These are phyloP conservation scores for Annona squamosa DNA, from an alignment of 164 flowering plant genomes.

Conservation along the genomic window DNA sequence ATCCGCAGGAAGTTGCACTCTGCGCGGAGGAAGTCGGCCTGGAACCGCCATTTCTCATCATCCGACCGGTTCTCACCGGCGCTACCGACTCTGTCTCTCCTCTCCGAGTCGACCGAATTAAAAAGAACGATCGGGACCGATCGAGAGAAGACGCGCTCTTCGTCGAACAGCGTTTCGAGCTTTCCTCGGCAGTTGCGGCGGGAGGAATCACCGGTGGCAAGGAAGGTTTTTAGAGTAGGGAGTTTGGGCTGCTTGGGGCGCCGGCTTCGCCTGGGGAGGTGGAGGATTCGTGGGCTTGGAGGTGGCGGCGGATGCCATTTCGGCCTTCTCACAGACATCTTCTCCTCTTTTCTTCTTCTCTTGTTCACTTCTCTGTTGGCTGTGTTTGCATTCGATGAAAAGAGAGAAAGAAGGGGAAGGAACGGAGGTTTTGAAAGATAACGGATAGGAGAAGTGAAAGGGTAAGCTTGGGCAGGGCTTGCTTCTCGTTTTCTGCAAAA, in stretches of 20 bases:
- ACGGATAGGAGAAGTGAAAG: background rate
- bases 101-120: conserved; percentile 21
- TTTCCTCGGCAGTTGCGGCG: conserved; percentile 22
- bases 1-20: conserved; percentile 74
- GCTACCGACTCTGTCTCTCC: conserved; percentile 37
- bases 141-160: conserved; percentile 42
- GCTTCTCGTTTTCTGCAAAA: conserved; percentile 13
- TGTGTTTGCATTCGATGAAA: background rate
- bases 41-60: conserved; percentile 63
- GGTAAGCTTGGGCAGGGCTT: conserved; percentile 1
- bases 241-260: conserved; percentile 7
- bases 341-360: conserved; percentile 10
- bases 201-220: conserved; percentile 1
- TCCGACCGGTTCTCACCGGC: conserved; percentile 16
- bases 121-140: conserved; percentile 34
- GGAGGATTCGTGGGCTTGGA: conserved; percentile 55
- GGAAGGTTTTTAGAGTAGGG: conserved; percentile 8
- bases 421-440: background rate
- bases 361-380: background rate
- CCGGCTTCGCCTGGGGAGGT: conserved; percentile 45
- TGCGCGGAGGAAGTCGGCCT: conserved; percentile 79
- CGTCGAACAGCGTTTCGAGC: conserved; percentile 51
- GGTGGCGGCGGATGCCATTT: conserved; percentile 70
- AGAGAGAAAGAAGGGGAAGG: background rate
- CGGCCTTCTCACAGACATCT: conserved; percentile 32